Base-by-base conservation (phyloP, 148 eudicot species). In the Chenopodium berlandieri region DNA sequence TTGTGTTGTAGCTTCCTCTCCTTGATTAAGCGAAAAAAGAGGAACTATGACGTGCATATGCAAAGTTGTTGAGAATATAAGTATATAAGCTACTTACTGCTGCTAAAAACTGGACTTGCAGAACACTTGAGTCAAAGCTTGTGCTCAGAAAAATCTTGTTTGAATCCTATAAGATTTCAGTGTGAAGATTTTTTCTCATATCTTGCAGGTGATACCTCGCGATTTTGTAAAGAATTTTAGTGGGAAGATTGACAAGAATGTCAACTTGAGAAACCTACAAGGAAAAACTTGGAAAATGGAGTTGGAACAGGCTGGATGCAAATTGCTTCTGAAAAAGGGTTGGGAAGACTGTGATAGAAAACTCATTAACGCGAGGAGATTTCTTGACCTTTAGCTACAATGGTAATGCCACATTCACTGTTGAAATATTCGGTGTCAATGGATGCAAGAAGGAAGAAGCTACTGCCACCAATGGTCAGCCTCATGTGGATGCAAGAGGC, bases 181-280 rank as follows among this genome's bases (percentile, higher is more conserved):
- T 23, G 25, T 23, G 25, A 23, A 23, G 25, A 23, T 0, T 23
- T 23, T 23, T 23, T 23, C 25, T 23, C 4, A 34, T 34, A 19
- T 47, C 4, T 58, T 80, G 56, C 82, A 80, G 82, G 22, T 25
- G 69, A 80, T 80, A 80, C 82, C 82, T 44, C 46, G 71, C 25
- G 40, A 32, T 23, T 80, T 80, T 10, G 12, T 80, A 40, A 25
- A 44, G 16, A 37, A 37, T 27, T 71, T 72, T 40, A 23, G 40
- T 2, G 82, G 70, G 17, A 44, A 19, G 34, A 72, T 72, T 40
- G 44, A 46, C 9, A 62, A 72, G 40, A 60, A 56, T 17, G 37
- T 25, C 25, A 25, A 4, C 70, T 25, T 80, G 70, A 72, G 40
- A 40, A 58, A 25, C n/a, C 23, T 30, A 4, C 58, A 56, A 2